Evolutionary conservation across 73 alveolate genomes (phyloP), one percentile per base, ranked within the genome.

Genomic region (Paraurostyla sp.): DNA sequence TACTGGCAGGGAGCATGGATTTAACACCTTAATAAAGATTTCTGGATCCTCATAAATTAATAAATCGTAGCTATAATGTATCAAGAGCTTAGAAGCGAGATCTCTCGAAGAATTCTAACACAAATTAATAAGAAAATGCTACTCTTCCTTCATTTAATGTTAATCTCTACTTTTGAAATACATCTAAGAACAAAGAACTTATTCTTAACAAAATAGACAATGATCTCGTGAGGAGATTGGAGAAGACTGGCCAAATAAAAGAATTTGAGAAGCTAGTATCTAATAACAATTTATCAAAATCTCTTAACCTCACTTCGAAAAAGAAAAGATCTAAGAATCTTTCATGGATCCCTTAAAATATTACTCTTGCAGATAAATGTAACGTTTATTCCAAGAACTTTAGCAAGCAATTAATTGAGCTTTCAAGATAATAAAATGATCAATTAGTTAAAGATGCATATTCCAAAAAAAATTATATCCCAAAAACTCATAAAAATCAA

Each of bases 361-460:
- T 2, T 11, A 9, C 43, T 2, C 23, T 59, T 11, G 9, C 41
- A 16, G 4, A 65, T 3, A 65, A 65, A 38, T 65, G 82, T 22
- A 58, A 65, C 7, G 58, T 65, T 35, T 65, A 65, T 65, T 22
- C 35, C 35, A 65, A 40, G 41, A 58, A 35, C 58, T 65, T 65
- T 38, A 65, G 40, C 7, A 65, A 40, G n/a, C n/a, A n/a, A n/a
- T n/a, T n/a, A n/a, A n/a, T n/a, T n/a, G n/a, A n/a, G n/a, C n/a
- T n/a, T n/a, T n/a, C n/a, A n/a, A n/a, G n/a, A n/a, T n/a, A n/a
- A n/a, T n/a, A n/a, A n/a, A n/a, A n/a, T n/a, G n/a, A n/a, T n/a
- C n/a, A n/a, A n/a, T n/a, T n/a, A n/a, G n/a, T n/a, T n/a, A n/a
- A n/a, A n/a, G n/a, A n/a, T n/a, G n/a, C n/a, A n/a, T n/a, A n/a